Evolutionary conservation across 176 grass and related monocot genomes (phyloP).

Genomic region (Triticum turgidum): DNA sequence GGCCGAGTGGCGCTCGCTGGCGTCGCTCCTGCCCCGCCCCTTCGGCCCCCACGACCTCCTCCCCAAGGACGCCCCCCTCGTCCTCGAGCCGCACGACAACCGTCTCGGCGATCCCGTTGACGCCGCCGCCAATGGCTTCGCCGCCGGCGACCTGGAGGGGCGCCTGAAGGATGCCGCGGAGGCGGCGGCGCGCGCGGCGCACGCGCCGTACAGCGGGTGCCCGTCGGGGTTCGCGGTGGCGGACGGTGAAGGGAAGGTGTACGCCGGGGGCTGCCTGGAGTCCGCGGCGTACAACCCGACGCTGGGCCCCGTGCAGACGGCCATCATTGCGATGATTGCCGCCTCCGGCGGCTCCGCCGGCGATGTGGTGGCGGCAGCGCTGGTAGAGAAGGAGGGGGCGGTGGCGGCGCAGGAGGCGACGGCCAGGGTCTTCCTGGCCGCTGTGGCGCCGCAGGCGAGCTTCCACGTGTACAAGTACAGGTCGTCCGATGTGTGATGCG

Average conservation of each 20-base stretch:
- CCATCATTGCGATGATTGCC: conserved; percentile 66
- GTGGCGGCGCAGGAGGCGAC: conserved; percentile 72
- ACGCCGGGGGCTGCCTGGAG: conserved; percentile 67
- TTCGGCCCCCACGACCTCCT: conserved; percentile 86
- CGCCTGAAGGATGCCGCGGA: conserved; percentile 54
- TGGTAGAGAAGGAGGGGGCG: conserved; percentile 71
- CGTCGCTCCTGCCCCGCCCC: conserved; percentile 69
- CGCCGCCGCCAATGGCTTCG: conserved; percentile 37
- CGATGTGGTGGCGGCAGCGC: conserved; percentile 60
- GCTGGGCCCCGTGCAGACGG: conserved; percentile 82
- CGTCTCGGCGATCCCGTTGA: conserved; percentile 35
- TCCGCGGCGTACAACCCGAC: conserved; percentile 93
- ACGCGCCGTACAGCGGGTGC: conserved; percentile 82
- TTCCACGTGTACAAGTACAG: conserved; percentile 75
- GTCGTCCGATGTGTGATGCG: conserved; percentile 50
- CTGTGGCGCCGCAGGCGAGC: conserved; percentile 63
- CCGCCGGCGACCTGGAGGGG: conserved; percentile 2
- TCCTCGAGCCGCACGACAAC: conserved; percentile 76
- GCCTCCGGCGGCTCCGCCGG: conserved; percentile 26
- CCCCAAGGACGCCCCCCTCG: conserved; percentile 52
- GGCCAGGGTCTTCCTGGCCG: conserved; percentile 71
- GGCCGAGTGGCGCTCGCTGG: conserved; percentile 61
- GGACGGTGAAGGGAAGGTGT: conserved; percentile 57
- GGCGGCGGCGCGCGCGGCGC: conserved; percentile 62
- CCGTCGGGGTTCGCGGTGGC: conserved; percentile 82